Evolutionary conservation across 2,329 filamentous ascomycete genomes (phyloP), one percentile per base, ranked within the genome.

Genomic region (Periconia sp.): DNA sequence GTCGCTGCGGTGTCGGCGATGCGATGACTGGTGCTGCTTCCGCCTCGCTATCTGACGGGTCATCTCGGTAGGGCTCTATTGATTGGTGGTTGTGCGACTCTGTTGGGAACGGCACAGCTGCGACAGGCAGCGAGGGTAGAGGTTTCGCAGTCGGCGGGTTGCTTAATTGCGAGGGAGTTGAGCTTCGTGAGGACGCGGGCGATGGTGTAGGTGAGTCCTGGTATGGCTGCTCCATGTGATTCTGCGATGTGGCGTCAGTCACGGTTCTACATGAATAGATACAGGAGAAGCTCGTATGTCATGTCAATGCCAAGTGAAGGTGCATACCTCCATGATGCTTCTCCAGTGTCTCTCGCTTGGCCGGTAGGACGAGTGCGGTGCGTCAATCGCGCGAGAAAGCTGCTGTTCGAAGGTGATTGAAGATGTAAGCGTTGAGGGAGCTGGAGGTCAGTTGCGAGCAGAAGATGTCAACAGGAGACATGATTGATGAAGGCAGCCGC

Each of bases 31-130:
- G 34, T 6, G 26, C 16, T 17, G 17, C 8, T 10, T 35, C 31
- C 9, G 29, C 12, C 11, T 32, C 17, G 18, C 13, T 16, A 15
- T 38, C 17, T 4, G 44, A 32, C 13, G 54, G 49, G 7, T 57
- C 51, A 25, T 57, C 54, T 26, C 43, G 49, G 36, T 57, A 57
- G 10, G 47, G 36, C 31, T 50, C 42, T 26, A 40, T n/a, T 15
- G 24, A 31, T 25, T 43, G 34, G n/a, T n/a, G n/a, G n/a, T n/a
- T n/a, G n/a, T n/a, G n/a, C n/a, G n/a, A n/a, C n/a, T n/a, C n/a
- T n/a, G n/a, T n/a, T n/a, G n/a, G n/a, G n/a, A n/a, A n/a, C 26
- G 25, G 5, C 5, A 30, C 12, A 10, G 15, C n/a, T 19, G 33
- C 28, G 19, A 11, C 12, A n/a, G 42, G 46, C 16, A 46, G 21